These are phyloP conservation scores for Solanum aculeatissimum DNA, from an alignment of 305 asterid species.

Conservation along the genomic window DNA sequence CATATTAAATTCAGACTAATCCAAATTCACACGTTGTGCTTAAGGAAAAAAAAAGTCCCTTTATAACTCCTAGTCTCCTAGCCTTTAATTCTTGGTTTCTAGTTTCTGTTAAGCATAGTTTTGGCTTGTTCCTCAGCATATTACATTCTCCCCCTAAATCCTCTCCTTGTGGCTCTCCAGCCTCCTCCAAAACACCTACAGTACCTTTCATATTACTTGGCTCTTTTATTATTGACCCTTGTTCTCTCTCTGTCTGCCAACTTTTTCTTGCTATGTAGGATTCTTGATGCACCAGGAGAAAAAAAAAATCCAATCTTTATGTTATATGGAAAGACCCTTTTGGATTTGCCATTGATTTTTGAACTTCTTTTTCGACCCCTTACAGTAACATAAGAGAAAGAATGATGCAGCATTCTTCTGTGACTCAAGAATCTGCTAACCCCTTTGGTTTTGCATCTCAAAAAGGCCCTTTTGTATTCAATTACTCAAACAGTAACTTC, in stretches of 20 bases:
- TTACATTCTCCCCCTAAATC: slow-evolving; percentile 23
- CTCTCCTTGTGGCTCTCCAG: slow-evolving; percentile 41
- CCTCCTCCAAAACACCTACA: slow-evolving; percentile 25
- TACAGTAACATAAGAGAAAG: not conserved
- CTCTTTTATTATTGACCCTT: not conserved
- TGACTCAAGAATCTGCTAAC: slow-evolving; percentile 53
- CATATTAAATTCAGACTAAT: not conserved
- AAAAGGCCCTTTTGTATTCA: slow-evolving; percentile 33
- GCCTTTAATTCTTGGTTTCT: not conserved
- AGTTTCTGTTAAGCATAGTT: not conserved
- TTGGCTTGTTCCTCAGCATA: not conserved
- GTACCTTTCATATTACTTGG: not conserved
- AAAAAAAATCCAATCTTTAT: not conserved
- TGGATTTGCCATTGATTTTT: not conserved
- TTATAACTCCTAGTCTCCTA: not conserved
- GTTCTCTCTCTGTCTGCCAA: not conserved
- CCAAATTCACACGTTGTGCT: too few species aligned
- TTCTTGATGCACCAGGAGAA: not conserved
- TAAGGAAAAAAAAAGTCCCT: not conserved
- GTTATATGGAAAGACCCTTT: not conserved
- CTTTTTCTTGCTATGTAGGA: slow-evolving; percentile 3
- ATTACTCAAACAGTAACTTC: slow-evolving; percentile 23
- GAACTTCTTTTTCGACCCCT: too few species aligned
- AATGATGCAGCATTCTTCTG: slow-evolving; percentile 67
- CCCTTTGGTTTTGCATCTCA: slow-evolving; percentile 39